These are phyloP conservation scores for Phlebiopsis flavidoalba DNA, from an alignment of 768 basidiomycete genomes.

Conservation along the genomic window DNA sequence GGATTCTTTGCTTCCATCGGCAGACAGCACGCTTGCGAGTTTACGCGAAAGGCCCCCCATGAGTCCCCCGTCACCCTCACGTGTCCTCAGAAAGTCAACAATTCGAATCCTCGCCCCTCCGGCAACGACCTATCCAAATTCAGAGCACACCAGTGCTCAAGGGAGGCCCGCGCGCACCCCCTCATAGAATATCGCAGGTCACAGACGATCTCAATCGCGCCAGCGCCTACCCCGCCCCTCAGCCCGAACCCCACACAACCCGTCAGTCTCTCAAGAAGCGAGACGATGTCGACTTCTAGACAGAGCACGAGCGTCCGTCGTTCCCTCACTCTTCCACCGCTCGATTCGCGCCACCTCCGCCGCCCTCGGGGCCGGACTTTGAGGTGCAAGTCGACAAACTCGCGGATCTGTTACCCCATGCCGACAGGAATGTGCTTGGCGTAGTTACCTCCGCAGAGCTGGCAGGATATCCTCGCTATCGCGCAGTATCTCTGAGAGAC, in stretches of 20 bases:
- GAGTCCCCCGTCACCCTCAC: slow-evolving; percentile 27
- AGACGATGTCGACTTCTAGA: slow-evolving; percentile 20
- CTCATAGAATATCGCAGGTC: slow-evolving; percentile 56
- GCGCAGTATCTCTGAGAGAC: slow-evolving; percentile 82
- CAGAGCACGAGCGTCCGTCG: slow-evolving; percentile 24
- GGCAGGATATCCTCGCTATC: slow-evolving; percentile 85
- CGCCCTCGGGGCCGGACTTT: slow-evolving; percentile 44
- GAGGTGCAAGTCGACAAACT: slow-evolving; percentile 66
- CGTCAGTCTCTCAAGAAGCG: slow-evolving; percentile 12
- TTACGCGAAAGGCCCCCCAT: slow-evolving; percentile 33
- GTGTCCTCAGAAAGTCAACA: slow-evolving; percentile 34
- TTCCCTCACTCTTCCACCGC: slow-evolving; percentile 28
- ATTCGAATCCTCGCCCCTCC: slow-evolving; percentile 25
- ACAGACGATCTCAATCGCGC: slow-evolving; percentile 54
- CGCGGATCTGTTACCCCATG: slow-evolving; percentile 65
- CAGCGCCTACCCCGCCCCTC: slow-evolving; percentile 28
- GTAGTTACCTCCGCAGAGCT: slow-evolving; percentile 64
- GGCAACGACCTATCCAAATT: slow-evolving; percentile 28
- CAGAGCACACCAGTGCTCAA: slow-evolving; percentile 49
- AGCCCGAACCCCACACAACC: slow-evolving; percentile 15
- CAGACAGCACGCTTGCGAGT: slow-evolving; percentile 66
- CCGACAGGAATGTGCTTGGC: slow-evolving; percentile 62
- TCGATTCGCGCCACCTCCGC: slow-evolving; percentile 7
- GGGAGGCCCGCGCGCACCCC: slow-evolving; percentile 70
- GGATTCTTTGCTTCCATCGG: slow-evolving; percentile 75